phyloP scores from a whole-genome alignment of 202 grass and related monocot genomes.

The Zoysia matrella region DNA sequence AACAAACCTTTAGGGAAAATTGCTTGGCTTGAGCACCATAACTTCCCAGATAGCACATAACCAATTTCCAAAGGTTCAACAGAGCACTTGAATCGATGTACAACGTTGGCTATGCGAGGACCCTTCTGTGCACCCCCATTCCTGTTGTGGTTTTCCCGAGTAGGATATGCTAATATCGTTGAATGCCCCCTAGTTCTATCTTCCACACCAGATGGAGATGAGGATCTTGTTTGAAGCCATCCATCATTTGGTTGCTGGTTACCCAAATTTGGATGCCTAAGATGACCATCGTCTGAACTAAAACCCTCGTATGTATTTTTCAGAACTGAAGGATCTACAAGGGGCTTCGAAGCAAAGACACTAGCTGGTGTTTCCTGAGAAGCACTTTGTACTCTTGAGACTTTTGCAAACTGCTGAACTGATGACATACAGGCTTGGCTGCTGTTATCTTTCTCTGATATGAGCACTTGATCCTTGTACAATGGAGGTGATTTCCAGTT shows the following conservation, averaged over 20 bases:
- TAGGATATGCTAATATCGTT: constrained; percentile 35
- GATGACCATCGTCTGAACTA: constrained; percentile 21
- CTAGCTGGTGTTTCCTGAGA: constrained; percentile 33
- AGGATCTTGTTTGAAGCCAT: constrained; percentile 36
- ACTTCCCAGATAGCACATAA: constrained; percentile 56
- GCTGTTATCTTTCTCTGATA: constrained; percentile 48
- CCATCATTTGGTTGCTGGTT: constrained; percentile 38
- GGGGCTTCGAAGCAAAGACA: constrained; percentile 12
- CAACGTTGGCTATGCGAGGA: constrained; percentile 73
- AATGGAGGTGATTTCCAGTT: constrained; percentile 41
- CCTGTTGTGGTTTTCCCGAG: constrained; percentile 40
- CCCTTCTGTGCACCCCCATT: constrained; percentile 58
- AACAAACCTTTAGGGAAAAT: constrained; percentile 77
- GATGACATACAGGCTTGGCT: constrained; percentile 4
- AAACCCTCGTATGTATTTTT: constrained; percentile 33
- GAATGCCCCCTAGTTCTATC: constrained; percentile 50
- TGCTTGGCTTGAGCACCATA: constrained; percentile 69
- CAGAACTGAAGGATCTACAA: constrained; percentile 26
- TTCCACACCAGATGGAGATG: constrained; percentile 36
- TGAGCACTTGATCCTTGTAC: constrained; percentile 46
- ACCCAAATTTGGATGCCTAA: constrained; percentile 23
- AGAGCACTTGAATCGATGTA: constrained; percentile 63
- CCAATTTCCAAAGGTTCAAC: constrained; percentile 83
- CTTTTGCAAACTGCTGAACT: constrained; percentile 34
- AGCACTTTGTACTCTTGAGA: background rate